These are phyloP conservation scores for Cyanidium caldarium DNA, from an alignment of 23 red algal species.

Conservation along the genomic window DNA sequence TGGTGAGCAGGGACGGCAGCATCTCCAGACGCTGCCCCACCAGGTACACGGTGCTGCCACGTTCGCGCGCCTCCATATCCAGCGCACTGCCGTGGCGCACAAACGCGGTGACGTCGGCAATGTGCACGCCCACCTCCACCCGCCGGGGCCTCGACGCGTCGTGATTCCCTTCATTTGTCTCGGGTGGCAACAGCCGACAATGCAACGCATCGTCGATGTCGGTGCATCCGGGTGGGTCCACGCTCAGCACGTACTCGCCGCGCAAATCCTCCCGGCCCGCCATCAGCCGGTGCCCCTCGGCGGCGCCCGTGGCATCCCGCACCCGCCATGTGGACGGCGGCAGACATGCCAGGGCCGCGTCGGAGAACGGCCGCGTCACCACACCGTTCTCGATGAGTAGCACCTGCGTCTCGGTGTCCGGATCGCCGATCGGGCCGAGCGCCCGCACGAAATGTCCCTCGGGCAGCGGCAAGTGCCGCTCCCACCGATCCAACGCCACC, in stretches of 20 bases:
- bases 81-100: conserved; percentile 46
- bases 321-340: conserved; percentile 51
- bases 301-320: conserved; percentile 41
- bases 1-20: conserved; percentile 61
- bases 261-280: conserved; percentile 56
- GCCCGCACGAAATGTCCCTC: conserved; percentile 69
- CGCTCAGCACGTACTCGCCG: conserved; percentile 41
- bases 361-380: conserved; percentile 62
- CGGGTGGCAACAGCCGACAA: conserved; percentile 24
- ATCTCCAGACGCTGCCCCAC: conserved; percentile 94
- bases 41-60: conserved; percentile 88
- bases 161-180: conserved; percentile 22
- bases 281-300: no score
- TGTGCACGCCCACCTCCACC: conserved; percentile 59
- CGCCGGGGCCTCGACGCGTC: not conserved
- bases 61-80: conserved; percentile 73
- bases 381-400: conserved; percentile 88
- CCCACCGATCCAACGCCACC: conserved; percentile 75
- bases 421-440: conserved; percentile 55
- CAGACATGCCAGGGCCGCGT: conserved; percentile 63
- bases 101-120: conserved; percentile 92
- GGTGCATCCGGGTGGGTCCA: conserved; percentile 94
- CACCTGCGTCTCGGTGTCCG: conserved; percentile 76
- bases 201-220: conserved; percentile 97
- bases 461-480: conserved; percentile 37